These are phyloP conservation scores for Brassica hybrid DNA, from an alignment of 441 rosid genomes.

Conservation along the genomic window DNA sequence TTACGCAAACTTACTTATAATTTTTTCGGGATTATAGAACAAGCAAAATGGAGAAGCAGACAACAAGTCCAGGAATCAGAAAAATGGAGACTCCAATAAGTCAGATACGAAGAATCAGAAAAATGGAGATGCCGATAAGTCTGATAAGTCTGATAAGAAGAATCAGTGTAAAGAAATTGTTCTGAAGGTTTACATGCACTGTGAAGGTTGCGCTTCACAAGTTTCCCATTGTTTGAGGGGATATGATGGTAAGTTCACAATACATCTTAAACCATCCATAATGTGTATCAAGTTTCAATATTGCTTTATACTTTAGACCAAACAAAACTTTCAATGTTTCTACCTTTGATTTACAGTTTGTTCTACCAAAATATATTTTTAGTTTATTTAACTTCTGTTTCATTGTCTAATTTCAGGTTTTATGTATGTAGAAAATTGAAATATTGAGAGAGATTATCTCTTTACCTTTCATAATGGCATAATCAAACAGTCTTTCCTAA, in stretches of 20 bases:
- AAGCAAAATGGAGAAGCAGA: slow-evolving; percentile 20
- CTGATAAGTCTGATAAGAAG: slow-evolving; percentile 25
- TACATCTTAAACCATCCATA: background rate
- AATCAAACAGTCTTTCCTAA: background rate
- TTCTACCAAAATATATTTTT: background rate
- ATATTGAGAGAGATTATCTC: background rate
- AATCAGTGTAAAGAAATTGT: slow-evolving; percentile 48
- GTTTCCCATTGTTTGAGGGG: slow-evolving; percentile 52
- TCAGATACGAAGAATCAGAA: slow-evolving; percentile 10
- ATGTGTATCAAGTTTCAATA: background rate
- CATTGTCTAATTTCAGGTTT: no score
- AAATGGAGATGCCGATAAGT: slow-evolving; percentile 24
- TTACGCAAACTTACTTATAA: background rate
- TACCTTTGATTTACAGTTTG: background rate
- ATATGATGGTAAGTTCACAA: slow-evolving; percentile 51
- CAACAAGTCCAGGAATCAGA: slow-evolving; percentile 26
- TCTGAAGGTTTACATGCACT: slow-evolving; percentile 66
- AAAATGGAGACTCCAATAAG: slow-evolving; percentile 24
- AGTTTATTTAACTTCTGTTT: no score
- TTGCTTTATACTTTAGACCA: background rate
- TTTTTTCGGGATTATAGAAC: slow-evolving; percentile 13
- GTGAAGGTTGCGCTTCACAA: slow-evolving; percentile 65
- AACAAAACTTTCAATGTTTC: no score
- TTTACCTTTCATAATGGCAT: background rate
- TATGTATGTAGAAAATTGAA: background rate